Percentiles rank a stretch among this genome's conserved stretches.
These are phyloP conservation scores for Sporormia fimetaria DNA, from an alignment of 495 filamentous ascomycete species.

Conservation along the genomic window DNA sequence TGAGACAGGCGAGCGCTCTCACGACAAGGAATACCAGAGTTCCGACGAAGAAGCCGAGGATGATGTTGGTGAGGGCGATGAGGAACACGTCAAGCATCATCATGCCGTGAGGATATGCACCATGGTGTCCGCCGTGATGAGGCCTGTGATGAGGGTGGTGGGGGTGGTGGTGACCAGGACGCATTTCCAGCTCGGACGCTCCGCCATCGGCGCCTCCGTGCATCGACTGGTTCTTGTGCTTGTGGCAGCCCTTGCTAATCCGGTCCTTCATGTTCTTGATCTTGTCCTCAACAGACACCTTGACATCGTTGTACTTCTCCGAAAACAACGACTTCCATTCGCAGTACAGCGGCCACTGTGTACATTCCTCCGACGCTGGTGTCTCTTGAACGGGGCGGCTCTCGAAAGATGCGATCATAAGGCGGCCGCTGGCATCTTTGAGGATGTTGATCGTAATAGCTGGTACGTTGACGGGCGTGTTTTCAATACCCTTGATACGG, in stretches of 20 bases:
- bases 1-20: conserved; percentile 24
- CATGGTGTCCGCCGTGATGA: conserved; percentile 3
- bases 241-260: conserved; percentile 22
- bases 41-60: conserved; percentile 27
- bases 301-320: conserved; percentile 4
- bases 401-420: conserved; percentile 26
- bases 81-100: conserved; percentile 23
- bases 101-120: conserved; percentile 6
- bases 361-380: conserved; percentile 22
- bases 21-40: conserved; percentile 25
- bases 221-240: conserved; percentile 23
- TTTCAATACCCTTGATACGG: conserved; percentile 23
- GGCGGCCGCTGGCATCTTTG: conserved; percentile 19
- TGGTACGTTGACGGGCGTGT: conserved; percentile 13
- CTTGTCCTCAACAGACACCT: too few species aligned
- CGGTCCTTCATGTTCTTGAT: conserved; percentile 16
- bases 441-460: conserved; percentile 21
- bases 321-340: conserved; percentile 22
- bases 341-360: conserved; percentile 25
- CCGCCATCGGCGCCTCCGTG: conserved; percentile 1
- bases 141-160: conserved; percentile 17
- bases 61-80: conserved; percentile 24
- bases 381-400: conserved; percentile 21
- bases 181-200: too few species aligned
- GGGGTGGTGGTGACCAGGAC: conserved; percentile 14